These are phyloP conservation scores for Penicillium sp. DNA, from an alignment of 2,329 filamentous ascomycete species.

Conservation along the genomic window DNA sequence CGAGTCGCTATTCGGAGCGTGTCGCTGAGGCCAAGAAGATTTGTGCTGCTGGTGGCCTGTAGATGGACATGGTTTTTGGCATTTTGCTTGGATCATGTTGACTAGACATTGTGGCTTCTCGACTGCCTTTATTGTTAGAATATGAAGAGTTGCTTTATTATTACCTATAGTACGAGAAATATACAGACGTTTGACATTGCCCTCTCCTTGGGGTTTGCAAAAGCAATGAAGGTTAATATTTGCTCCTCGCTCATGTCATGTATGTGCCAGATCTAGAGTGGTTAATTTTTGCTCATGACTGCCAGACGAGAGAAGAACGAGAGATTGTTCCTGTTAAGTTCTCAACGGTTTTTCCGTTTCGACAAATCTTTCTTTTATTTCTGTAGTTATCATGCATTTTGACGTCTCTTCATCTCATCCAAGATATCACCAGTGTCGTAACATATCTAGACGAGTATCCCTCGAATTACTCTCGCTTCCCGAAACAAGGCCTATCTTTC, in stretches of 20 bases:
- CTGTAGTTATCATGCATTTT: too few relatives aligned
- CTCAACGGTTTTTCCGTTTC: too few relatives aligned
- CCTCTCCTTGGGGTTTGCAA: neutral
- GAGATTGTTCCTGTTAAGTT: too few relatives aligned
- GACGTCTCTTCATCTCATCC: too few relatives aligned
- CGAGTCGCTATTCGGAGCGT: constrained; percentile 11
- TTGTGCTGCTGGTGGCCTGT: constrained; percentile 14
- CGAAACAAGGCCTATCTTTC: too few relatives aligned
- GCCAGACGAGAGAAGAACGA: too few relatives aligned
- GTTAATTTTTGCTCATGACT: too few relatives aligned
- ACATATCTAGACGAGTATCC: too few relatives aligned
- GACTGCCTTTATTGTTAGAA: neutral
- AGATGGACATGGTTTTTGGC: neutral
- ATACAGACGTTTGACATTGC: neutral
- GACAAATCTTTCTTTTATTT: too few relatives aligned
- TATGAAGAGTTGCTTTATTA: neutral
- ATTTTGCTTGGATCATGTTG: too few relatives aligned
- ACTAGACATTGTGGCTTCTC: neutral
- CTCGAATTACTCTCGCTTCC: too few relatives aligned
- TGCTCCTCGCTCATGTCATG: neutral
- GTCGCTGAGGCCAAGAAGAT: constrained; percentile 12
- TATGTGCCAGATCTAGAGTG: neutral
- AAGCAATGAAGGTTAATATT: neutral
- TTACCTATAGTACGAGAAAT: neutral
- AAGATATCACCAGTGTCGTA: too few relatives aligned